phyloP scores from a whole-genome alignment of 192 early-diverging fungal species.

The Umbelopsis isabellina region DNA sequence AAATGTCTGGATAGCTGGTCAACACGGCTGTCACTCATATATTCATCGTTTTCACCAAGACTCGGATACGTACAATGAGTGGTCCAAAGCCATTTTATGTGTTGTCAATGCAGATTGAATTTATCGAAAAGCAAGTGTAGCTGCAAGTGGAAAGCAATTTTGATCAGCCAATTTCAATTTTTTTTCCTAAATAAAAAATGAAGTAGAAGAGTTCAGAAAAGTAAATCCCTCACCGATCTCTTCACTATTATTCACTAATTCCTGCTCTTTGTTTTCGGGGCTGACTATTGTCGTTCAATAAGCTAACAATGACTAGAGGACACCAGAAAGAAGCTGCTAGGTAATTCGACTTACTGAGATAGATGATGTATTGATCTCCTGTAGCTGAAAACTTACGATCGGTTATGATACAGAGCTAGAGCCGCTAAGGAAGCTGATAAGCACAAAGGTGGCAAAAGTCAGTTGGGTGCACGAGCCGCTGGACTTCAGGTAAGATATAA shows the following conservation, averaged over 20 bases:
- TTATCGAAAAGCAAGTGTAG: neutral
- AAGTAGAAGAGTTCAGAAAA: neutral
- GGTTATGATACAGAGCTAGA: slow-evolving; percentile 29
- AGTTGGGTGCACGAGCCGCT: slow-evolving; percentile 35
- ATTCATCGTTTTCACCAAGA: neutral
- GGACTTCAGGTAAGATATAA: slow-evolving; percentile 28
- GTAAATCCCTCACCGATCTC: neutral
- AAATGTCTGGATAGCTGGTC: slow-evolving; percentile 19
- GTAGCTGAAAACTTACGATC: neutral
- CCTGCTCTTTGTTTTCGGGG: neutral
- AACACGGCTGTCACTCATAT: neutral
- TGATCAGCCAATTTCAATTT: neutral
- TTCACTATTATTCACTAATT: neutral
- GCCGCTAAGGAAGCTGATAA: slow-evolving; percentile 43
- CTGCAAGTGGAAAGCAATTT: neutral
- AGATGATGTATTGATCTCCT: neutral
- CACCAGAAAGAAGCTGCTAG: slow-evolving; percentile 20
- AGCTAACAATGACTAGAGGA: slow-evolving; percentile 10
- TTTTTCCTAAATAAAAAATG: neutral
- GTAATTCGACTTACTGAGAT: neutral
- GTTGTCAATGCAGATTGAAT: neutral
- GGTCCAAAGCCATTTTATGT: neutral
- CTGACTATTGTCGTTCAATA: slow-evolving; percentile 19
- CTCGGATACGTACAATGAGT: neutral
- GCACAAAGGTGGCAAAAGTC: slow-evolving; percentile 20